Evolutionary conservation across 805 yeast species (phyloP), one percentile per base, ranked within the genome.

Genomic region (Metschnikowia chrysomelidarum): DNA sequence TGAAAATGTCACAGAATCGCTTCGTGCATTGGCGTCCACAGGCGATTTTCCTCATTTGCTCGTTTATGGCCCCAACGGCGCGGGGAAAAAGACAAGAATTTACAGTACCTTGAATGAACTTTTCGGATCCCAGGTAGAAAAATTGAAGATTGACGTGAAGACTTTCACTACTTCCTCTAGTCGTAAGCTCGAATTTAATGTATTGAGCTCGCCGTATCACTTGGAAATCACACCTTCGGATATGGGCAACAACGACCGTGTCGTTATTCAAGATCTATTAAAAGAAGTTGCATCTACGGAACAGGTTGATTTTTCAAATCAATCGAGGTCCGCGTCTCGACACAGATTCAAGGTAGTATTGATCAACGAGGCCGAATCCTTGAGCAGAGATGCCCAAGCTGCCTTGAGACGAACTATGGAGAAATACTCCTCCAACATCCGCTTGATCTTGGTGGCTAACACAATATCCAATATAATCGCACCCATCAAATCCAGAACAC

Each of bases 401-500:
- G 97, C 97, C 0, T 66, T 89, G 43, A 79, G 97, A 73, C 75
- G 97, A 61, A 89, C 96, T 1, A 89, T 89, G 96, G 97, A 89
- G 56, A 89, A 87, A 57, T 89, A 87, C 60, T 86, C 97, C 2
- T 73, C 82, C 16, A 89, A 87, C 54, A 78, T 93, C 48, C 75
- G 99, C 42, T 67, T 93, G 44, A 76, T 93, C 22, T 65, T 93
- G 65, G 72, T 93, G 14, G 86, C 96, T 49, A 91, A 87, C 55
- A 78, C 96, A 3, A 86, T 95, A 17, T 86, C 96, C 15, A 86
- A 85, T 46, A 89, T 93, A 40, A 91, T 93, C 41, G 81, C 87
- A 2, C 99, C 99, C 8, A 93, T 93, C 44, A 83, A 86, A 52
- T 89, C 97, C 16, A 82, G 99, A 64, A 88, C 97, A 7, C 64